phyloP scores from a whole-genome alignment of 352 stramenopile genomes.

The Achlya hypogyna region DNA sequence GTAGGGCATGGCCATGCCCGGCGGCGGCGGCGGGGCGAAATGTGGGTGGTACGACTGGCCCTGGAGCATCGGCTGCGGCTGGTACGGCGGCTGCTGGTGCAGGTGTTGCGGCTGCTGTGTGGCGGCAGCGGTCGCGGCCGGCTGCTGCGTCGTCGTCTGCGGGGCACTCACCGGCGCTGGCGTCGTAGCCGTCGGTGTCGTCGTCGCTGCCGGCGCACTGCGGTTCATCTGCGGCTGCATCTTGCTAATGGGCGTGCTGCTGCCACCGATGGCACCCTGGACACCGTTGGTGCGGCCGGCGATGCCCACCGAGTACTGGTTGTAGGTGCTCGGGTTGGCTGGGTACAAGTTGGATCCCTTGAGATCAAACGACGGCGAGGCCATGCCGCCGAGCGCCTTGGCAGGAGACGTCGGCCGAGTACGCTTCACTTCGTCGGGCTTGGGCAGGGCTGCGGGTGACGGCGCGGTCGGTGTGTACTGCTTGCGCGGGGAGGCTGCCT shows the following conservation, averaged over 20 bases:
- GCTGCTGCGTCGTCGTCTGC: constrained; percentile 32
- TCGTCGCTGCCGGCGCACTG: constrained; percentile 30
- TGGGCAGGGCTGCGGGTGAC: constrained; percentile 75
- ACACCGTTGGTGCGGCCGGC: constrained; percentile 22
- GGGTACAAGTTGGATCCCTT: constrained; percentile 65
- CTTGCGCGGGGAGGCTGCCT: constrained; percentile 16
- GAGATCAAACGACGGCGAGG: constrained; percentile 27
- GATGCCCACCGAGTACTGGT: constrained; percentile 78
- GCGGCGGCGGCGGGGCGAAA: constrained; percentile 72
- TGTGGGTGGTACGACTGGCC: constrained; percentile 65
- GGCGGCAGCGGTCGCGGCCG: too few species aligned
- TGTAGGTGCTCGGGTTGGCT: constrained; percentile 65
- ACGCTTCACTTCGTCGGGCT: constrained; percentile 73
- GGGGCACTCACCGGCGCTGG: constrained; percentile 21
- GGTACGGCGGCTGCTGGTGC: constrained; percentile 57
- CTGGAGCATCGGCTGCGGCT: constrained; percentile 35
- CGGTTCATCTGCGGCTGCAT: constrained; percentile 15
- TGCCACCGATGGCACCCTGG: constrained; percentile 13
- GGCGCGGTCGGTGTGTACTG: constrained; percentile 46
- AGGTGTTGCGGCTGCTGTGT: constrained; percentile 35
- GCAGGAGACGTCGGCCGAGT: neutral
- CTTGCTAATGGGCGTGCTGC: neutral
- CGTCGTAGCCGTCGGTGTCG: constrained; percentile 25
- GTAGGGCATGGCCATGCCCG: constrained; percentile 80
- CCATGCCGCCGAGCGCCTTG: constrained; percentile 16